These are phyloP conservation scores for Fusarium hainanense DNA, from an alignment of 2,329 filamentous ascomycete species.

Conservation along the genomic window DNA sequence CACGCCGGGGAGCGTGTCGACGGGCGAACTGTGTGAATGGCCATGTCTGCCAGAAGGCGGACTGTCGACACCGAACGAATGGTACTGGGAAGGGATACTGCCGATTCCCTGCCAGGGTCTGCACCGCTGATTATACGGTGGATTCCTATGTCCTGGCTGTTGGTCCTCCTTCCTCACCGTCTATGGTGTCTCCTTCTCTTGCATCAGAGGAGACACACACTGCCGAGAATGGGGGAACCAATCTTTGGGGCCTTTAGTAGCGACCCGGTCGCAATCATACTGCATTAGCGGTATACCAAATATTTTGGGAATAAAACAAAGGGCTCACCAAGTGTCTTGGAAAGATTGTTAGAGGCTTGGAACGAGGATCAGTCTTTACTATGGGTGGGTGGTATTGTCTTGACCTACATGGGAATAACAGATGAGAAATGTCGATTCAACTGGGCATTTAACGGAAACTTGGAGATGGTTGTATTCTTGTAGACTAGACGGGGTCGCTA, in stretches of 20 bases:
- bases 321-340: neutral
- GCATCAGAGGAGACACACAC: slow-evolving; percentile 31
- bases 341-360: neutral
- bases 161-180: slow-evolving; percentile 13
- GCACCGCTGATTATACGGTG: slow-evolving; percentile 29
- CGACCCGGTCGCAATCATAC: neutral
- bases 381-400: neutral
- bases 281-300: slow-evolving; percentile 13
- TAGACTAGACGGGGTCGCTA: too few species aligned
- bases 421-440: neutral
- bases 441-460: neutral
- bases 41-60: slow-evolving; percentile 37
- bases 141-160: neutral
- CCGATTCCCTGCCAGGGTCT: slow-evolving; percentile 29
- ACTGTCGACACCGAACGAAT: slow-evolving; percentile 30
- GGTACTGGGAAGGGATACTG: slow-evolving; percentile 31
- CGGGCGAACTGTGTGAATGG: slow-evolving; percentile 32
- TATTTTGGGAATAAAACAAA: too few species aligned
- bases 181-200: slow-evolving; percentile 22
- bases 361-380: neutral
- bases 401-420: neutral
- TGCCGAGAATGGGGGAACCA: slow-evolving; percentile 13
- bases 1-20: slow-evolving; percentile 25
- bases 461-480: slow-evolving; percentile 3
- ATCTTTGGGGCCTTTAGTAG: slow-evolving; percentile 17